Evolutionary conservation across 2,329 filamentous ascomycete species (phyloP).

Genomic region (Pleoardoris graminearum): DNA sequence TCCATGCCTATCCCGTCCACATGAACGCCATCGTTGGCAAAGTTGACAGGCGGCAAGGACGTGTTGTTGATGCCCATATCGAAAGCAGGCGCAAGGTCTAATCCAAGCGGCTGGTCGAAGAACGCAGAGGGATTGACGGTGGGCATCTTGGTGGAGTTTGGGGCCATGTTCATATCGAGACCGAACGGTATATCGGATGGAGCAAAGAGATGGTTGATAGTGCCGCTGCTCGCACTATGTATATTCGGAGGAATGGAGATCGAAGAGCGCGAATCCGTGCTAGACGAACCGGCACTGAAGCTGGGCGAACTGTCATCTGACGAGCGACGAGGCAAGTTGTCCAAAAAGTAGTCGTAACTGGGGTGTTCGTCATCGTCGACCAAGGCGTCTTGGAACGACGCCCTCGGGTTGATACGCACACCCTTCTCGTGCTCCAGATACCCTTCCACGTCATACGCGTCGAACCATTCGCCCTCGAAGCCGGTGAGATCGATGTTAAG

Average conservation of each 20-base stretch:
- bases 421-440: conserved; percentile 67
- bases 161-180: conserved; percentile 26
- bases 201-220: conserved; percentile 4
- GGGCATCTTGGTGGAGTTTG: conserved; percentile 16
- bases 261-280: background rate
- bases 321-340: conserved; percentile 2
- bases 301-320: conserved; percentile 4
- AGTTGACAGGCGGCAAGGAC: conserved; percentile 9
- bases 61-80: conserved; percentile 20
- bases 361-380: conserved; percentile 29
- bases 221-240: background rate
- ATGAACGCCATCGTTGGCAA: conserved; percentile 14
- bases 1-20: conserved; percentile 24
- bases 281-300: conserved; percentile 1
- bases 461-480: conserved; percentile 75
- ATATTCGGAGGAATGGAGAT: conserved; percentile 1
- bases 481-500: conserved; percentile 61
- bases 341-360: background rate
- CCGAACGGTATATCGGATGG: conserved; percentile 23
- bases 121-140: conserved; percentile 22
- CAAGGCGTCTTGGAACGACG: conserved; percentile 62
- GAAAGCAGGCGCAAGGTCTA: conserved; percentile 39
- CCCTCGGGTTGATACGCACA: conserved; percentile 63
- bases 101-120: conserved; percentile 36
- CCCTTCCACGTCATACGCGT: conserved; percentile 74